Evolutionary conservation across 495 filamentous ascomycete species (phyloP).

Genomic region (Penicillium arizonense): DNA sequence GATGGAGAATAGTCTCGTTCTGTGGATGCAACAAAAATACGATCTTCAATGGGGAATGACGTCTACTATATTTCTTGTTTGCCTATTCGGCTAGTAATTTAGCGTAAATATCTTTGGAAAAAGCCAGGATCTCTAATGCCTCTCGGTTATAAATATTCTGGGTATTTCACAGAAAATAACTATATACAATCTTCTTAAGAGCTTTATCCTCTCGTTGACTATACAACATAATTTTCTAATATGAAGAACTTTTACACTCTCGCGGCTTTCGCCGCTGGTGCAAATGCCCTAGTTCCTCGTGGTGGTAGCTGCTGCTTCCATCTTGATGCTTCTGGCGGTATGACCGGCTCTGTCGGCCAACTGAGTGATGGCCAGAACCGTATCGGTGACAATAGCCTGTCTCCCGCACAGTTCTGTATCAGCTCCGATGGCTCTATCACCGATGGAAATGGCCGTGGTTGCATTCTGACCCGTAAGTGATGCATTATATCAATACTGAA

Average conservation of each 20-base stretch:
- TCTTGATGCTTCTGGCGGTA: slow-evolving; percentile 41
- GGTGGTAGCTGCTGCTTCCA: slow-evolving; percentile 46
- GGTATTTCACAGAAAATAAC: not conserved
- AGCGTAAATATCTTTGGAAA: not conserved
- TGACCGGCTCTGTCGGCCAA: slow-evolving; percentile 49
- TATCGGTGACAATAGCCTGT: slow-evolving; percentile 40
- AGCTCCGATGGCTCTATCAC: slow-evolving; percentile 41
- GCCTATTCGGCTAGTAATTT: not conserved
- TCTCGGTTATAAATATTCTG: not conserved
- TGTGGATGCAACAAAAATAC: not conserved
- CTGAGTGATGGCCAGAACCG: slow-evolving; percentile 55
- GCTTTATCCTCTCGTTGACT: not conserved
- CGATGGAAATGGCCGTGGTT: slow-evolving; percentile 53
- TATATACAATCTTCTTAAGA: not conserved
- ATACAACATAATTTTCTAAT: not conserved
- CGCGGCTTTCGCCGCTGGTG: slow-evolving; percentile 31
- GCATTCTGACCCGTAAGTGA: slow-evolving; percentile 51
- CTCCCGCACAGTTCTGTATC: slow-evolving; percentile 43
- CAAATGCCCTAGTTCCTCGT: slow-evolving; percentile 34
- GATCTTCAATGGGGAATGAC: not conserved
- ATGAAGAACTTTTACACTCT: slow-evolving; percentile 32
- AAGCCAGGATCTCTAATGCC: not conserved
- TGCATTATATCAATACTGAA: not conserved
- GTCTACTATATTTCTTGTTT: slow-evolving; percentile 1
- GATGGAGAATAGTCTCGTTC: not conserved